Percentiles rank a stretch among this genome's conserved stretches.
Conservation (phyloP, 2,329 filamentous ascomycete genomes). For the Fusarium xylarioides region DNA sequence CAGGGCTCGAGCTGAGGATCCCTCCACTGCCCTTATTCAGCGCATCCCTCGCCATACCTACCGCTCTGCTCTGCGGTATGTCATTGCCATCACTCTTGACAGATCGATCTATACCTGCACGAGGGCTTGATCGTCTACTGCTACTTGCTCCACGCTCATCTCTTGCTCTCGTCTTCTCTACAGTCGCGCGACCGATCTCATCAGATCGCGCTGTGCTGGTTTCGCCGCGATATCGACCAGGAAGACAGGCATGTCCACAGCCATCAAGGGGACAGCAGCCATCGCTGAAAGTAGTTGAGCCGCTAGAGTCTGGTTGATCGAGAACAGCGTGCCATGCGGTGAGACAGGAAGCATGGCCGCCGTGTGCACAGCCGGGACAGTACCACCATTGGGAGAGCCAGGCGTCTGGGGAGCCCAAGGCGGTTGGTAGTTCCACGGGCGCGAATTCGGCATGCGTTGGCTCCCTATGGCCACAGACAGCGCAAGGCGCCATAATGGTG, state of each 20-base stretch:
- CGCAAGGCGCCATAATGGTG: constrained; percentile 63
- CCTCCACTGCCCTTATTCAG: constrained; percentile 50
- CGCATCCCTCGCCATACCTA: constrained; percentile 66
- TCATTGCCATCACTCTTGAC: constrained; percentile 61
- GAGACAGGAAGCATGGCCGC: constrained; percentile 69
- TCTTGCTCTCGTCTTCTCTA: constrained; percentile 49
- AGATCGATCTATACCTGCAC: constrained; percentile 35
- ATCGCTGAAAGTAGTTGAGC: constrained; percentile 53
- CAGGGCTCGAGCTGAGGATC: constrained; percentile 62
- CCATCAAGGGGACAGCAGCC: constrained; percentile 73
- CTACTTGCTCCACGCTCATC: constrained; percentile 40
- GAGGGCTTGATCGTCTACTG: constrained; percentile 45
- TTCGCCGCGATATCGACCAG: constrained; percentile 64
- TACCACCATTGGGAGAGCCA: constrained; percentile 66
- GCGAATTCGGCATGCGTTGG: constrained; percentile 54
- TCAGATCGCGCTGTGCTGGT: constrained; percentile 56
- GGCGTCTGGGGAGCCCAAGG: constrained; percentile 36
- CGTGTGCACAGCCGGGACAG: constrained; percentile 69
- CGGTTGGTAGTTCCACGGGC: constrained; percentile 43
- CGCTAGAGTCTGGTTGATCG: constrained; percentile 23
- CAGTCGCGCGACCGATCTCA: constrained; percentile 60
- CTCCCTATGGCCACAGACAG: constrained; percentile 66
- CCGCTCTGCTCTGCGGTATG: constrained; percentile 67
- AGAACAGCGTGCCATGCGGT: constrained; percentile 64
- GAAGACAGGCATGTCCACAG: constrained; percentile 70